Base-by-base conservation (phyloP, 495 filamentous ascomycete genomes). In the Hypoxylon rickii region DNA sequence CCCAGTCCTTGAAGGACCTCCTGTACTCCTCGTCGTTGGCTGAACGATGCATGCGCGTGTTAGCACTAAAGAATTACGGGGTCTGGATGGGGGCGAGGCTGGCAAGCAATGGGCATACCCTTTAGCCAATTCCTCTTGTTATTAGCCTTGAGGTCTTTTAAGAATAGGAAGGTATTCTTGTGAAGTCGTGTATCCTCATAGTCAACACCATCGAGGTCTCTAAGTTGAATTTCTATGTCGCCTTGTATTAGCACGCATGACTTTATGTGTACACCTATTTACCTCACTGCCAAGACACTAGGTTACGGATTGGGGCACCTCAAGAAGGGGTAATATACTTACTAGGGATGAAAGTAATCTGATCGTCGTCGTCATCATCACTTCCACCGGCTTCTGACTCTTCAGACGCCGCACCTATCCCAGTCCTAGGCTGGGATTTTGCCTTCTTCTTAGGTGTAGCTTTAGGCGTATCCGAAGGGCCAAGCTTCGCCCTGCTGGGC, bases 61-160 rank as follows among this genome's bases (percentile, higher is more conserved):
- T 26, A 34, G 36, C 29, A 49, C 16, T 3, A 37, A 7, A 12
- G 38, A 19, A 21, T 16, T 42, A 19, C n/a, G 16, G 1, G n/a
- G n/a, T n/a, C n/a, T n/a, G 26, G 16, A 21, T 19, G 39, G 12
- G 19, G 3, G 29, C 19, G 29, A 15, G 15, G 24, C 6, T 36
- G 32, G 12, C 3, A 36, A 13, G 18, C 13, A n/a, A n/a, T 29
- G 5, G 17, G 67, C 73, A 53, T 76, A 91, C 87, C 73, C 77
- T 92, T 92, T 44, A 95, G 74, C 90, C 90, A 95, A 52, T 83
- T 70, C 34, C 91, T 79, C 21, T 90, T 81, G 69, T 96, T 96
- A 65, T 96, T 89, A 45, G 77, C 74, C 50, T 81, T 83, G 41
- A 96, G 74, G 59, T 94, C 89, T 43, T 75, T 69, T 54, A 96